Percentiles rank a stretch among this genome's conserved stretches.
Conservation (phyloP, 768 basidiomycete genomes). For the Mycena pura region DNA sequence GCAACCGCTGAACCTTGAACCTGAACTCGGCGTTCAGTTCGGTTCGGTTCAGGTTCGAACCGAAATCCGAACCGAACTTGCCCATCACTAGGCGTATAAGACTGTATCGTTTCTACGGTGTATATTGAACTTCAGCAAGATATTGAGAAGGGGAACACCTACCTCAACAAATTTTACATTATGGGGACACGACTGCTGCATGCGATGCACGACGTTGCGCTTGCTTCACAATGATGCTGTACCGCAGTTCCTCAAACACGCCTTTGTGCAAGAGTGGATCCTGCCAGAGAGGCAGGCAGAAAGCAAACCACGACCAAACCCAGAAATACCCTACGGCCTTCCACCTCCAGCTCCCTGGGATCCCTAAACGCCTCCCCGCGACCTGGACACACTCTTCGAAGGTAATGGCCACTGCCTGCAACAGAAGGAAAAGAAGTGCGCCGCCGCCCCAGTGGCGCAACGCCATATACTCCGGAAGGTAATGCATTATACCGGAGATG, state of each 20-base stretch:
- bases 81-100: too few relatives aligned
- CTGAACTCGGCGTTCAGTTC: too few relatives aligned
- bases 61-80: too few relatives aligned
- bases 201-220: too few relatives aligned
- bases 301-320: constrained; percentile 35
- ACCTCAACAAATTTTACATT: too few relatives aligned
- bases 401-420: constrained; percentile 42
- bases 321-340: constrained; percentile 35
- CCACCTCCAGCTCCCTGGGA: constrained; percentile 11
- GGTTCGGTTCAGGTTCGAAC: too few relatives aligned
- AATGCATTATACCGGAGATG: constrained; percentile 41
- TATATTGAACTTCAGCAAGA: too few relatives aligned
- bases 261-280: constrained; percentile 15
- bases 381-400: constrained; percentile 32
- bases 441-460: constrained; percentile 30
- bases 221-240: constrained; percentile 6
- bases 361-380: constrained; percentile 14
- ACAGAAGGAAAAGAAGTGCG: constrained; percentile 40
- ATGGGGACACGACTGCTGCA: too few relatives aligned
- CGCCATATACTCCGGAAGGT: constrained; percentile 42
- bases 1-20: too few relatives aligned
- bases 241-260: constrained; percentile 9
- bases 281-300: constrained; percentile 36
- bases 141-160: too few relatives aligned
- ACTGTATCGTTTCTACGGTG: too few relatives aligned